phyloP scores from a whole-genome alignment of 345 rosid species.

The Clausena lansium region DNA sequence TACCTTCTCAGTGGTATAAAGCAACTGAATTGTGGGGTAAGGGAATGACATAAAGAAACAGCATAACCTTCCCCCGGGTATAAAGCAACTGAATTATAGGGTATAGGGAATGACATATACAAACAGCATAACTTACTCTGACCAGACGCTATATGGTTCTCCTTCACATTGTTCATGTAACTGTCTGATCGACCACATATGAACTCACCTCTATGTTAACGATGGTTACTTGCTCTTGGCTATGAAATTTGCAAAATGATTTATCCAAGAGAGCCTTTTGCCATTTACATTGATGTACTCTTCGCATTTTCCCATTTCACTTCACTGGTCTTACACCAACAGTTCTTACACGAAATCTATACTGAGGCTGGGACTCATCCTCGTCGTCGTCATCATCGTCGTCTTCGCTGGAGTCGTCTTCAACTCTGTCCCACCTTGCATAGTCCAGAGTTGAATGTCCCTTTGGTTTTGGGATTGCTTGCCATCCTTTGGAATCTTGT shows the following conservation, averaged over 20 bases:
- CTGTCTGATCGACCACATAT: not conserved
- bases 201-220: not conserved
- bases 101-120: not conserved
- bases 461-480: constrained; percentile 94
- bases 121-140: not conserved
- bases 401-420: constrained; percentile 80
- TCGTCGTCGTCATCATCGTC: constrained; percentile 57
- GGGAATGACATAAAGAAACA: too few species aligned
- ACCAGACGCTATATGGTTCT: not conserved
- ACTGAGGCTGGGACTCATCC: constrained; percentile 67
- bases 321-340: constrained; percentile 78
- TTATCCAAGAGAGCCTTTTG: not conserved
- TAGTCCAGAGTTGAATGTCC: constrained; percentile 91
- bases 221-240: not conserved
- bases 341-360: constrained; percentile 77
- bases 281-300: not conserved
- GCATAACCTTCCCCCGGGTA: not conserved
- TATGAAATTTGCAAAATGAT: not conserved
- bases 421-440: constrained; percentile 81
- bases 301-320: constrained; percentile 32
- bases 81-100: not conserved
- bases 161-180: not conserved
- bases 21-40: too few species aligned
- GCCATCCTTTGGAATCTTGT: constrained; percentile 65
- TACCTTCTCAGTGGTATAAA: not conserved